These are phyloP conservation scores for Linnemannia schmuckeri DNA, from an alignment of 192 early-diverging fungal genomes.

Conservation along the genomic window DNA sequence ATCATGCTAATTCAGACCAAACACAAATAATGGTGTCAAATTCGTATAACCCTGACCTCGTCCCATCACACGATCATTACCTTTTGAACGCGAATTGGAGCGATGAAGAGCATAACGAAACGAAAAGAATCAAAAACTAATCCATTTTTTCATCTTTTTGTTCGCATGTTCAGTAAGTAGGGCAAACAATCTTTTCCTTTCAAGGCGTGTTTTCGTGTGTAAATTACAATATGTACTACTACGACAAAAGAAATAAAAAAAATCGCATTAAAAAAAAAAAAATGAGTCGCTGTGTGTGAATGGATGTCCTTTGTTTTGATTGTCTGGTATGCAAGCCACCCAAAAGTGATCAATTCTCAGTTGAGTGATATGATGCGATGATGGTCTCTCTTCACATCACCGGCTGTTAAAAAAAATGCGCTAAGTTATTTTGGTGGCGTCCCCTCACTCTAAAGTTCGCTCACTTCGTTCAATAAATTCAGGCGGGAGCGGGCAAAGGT, in stretches of 20 bases:
- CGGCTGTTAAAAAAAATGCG: no score
- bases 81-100: neutral
- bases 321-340: neutral
- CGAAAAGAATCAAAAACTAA: neutral
- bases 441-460: neutral
- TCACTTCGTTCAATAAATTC: neutral
- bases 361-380: no score
- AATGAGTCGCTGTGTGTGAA: neutral
- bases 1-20: constrained; percentile 45
- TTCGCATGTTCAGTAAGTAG: neutral
- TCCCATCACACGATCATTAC: neutral
- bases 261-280: neutral
- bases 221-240: no score
- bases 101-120: neutral
- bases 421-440: neutral
- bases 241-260: neutral
- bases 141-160: neutral
- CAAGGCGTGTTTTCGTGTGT: neutral
- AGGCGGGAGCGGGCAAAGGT: neutral
- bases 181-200: neutral
- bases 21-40: constrained; percentile 34
- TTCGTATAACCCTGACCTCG: constrained; percentile 44
- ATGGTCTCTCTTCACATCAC: no score
- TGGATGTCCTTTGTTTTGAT: constrained; percentile 5
- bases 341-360: no score